Conservation (phyloP, 1,284 basidiomycete genomes). For the Marasmius sp. region DNA sequence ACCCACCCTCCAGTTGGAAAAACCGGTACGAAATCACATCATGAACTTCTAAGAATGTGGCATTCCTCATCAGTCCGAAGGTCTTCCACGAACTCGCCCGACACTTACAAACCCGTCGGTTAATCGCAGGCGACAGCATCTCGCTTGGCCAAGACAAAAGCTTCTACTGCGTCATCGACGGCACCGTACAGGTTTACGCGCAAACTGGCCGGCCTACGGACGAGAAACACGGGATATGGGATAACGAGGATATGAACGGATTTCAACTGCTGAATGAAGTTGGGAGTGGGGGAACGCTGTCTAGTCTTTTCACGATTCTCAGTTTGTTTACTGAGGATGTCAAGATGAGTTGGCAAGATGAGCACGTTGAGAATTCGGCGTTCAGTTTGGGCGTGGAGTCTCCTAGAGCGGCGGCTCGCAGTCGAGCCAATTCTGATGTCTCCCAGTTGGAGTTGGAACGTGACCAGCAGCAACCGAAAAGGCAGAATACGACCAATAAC, state of each 20-base stretch:
- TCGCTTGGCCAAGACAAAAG: conserved; percentile 91
- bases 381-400: conserved; percentile 4
- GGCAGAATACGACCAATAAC: conserved; percentile 21
- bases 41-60: background rate
- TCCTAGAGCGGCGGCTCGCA: conserved; percentile 8
- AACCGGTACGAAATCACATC: conserved; percentile 63
- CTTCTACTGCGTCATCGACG: conserved; percentile 96
- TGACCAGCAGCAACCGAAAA: background rate
- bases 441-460: conserved; percentile 52
- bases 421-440: conserved; percentile 59
- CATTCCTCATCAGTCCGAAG: conserved; percentile 32
- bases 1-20: conserved; percentile 60
- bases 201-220: conserved; percentile 53
- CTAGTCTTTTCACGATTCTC: conserved; percentile 95
- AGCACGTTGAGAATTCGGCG: conserved; percentile 28
- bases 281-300: conserved; percentile 91
- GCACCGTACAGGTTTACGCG: conserved; percentile 84
- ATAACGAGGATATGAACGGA: conserved; percentile 86
- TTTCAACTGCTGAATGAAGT: conserved; percentile 95
- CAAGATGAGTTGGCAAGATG: conserved; percentile 87
- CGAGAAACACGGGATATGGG: conserved; percentile 62
- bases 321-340: conserved; percentile 96
- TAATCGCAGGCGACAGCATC: conserved; percentile 89
- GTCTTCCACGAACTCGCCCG: conserved; percentile 94
- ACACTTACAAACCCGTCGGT: conserved; percentile 86